Evolutionary conservation across 768 basidiomycete genomes (phyloP).

Genomic region (Russula lepida): DNA sequence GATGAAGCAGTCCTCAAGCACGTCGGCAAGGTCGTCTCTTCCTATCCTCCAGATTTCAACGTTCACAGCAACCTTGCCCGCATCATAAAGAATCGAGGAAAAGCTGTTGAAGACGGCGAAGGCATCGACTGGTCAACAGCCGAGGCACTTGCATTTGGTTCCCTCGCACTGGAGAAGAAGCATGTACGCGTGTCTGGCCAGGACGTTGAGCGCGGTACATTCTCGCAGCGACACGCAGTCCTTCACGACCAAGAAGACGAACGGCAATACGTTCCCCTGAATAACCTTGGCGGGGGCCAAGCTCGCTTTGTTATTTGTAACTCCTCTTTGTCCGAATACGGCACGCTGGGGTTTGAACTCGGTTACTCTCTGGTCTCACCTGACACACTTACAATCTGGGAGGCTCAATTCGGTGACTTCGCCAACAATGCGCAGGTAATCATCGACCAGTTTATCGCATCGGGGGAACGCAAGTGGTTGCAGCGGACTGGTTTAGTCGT

Average conservation of each 20-base stretch:
- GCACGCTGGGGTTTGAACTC: conserved; percentile 92
- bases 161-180: conserved; percentile 85
- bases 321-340: conserved; percentile 93
- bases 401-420: conserved; percentile 98
- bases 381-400: conserved; percentile 89
- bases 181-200: conserved; percentile 96
- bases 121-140: conserved; percentile 99
- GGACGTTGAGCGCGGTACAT: conserved; percentile 97
- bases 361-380: conserved; percentile 98
- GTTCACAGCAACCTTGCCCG: conserved; percentile 91
- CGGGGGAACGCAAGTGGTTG: conserved; percentile 96
- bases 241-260: conserved; percentile 94
- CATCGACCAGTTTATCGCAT: conserved; percentile 97
- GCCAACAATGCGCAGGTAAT: conserved; percentile 96
- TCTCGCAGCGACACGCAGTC: conserved; percentile 96
- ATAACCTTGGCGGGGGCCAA: conserved; percentile 80
- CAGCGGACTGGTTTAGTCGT: conserved; percentile 89
- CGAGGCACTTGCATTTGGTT: conserved; percentile 93
- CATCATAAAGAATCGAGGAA: conserved; percentile 80
- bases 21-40: conserved; percentile 81
- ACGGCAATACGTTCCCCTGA: conserved; percentile 80
- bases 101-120: conserved; percentile 81
- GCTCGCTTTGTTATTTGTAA: conserved; percentile 94
- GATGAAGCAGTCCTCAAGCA: conserved; percentile 68
- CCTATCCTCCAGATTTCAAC: conserved; percentile 76